Conservation (phyloP, 2,329 filamentous ascomycete species). For the Cryphonectria radicalis region DNA sequence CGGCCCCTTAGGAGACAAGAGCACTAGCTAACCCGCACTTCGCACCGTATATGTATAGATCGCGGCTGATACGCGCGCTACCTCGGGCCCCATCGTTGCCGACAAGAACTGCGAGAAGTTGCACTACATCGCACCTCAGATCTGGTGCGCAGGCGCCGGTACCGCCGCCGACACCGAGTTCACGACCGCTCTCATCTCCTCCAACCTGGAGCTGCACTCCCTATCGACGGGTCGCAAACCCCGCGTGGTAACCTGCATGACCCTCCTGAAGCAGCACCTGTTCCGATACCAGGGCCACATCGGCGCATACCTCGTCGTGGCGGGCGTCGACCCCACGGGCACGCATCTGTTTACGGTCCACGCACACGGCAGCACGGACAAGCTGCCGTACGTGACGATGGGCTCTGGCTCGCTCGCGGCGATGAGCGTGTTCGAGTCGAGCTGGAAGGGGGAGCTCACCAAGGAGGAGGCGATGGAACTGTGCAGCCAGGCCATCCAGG, state of each 20-base stretch:
- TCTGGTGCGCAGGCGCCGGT: constrained; percentile 98
- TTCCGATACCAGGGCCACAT: constrained; percentile 99
- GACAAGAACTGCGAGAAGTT: constrained; percentile 99
- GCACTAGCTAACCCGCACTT: background rate
- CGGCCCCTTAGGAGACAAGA: background rate
- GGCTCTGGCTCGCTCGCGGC: constrained; percentile 93
- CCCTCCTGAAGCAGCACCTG: constrained; percentile 97
- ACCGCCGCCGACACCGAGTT: constrained; percentile 99
- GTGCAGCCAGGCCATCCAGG: constrained; percentile 84
- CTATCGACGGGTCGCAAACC: constrained; percentile 96
- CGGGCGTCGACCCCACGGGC: constrained; percentile 94
- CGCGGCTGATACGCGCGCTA: constrained; percentile 96
- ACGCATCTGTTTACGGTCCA: constrained; percentile 97
- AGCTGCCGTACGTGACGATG: constrained; percentile 99
- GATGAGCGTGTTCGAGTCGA: constrained; percentile 97
- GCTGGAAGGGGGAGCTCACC: constrained; percentile 81
- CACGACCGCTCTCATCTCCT: constrained; percentile 97
- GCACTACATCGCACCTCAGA: constrained; percentile 97
- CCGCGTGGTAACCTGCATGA: constrained; percentile 99
- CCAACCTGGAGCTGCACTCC: constrained; percentile 95
- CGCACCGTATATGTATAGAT: constrained; percentile 61
- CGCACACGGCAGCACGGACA: constrained; percentile 97
- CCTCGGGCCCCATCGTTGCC: constrained; percentile 95
- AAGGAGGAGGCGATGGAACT: constrained; percentile 82
- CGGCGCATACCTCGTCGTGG: constrained; percentile 95